Percentiles rank a stretch among this genome's conserved stretches.
These are phyloP conservation scores for Colletotrichum sp. DNA, from an alignment of 2,329 filamentous ascomycete species.

Conservation along the genomic window DNA sequence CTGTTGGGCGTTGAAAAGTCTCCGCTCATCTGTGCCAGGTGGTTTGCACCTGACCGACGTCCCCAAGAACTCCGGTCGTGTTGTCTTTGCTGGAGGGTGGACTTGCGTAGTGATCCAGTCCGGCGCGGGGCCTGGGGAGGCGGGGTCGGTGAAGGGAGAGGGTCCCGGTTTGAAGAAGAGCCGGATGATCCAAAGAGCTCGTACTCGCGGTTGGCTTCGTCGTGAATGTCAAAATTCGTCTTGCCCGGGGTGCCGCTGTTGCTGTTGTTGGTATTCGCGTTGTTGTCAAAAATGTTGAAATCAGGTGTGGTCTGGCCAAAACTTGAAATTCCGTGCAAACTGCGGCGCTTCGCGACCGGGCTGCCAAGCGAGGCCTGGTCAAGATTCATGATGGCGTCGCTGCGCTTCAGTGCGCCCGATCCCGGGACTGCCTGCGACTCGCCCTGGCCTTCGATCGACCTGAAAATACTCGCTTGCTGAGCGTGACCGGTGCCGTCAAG, in stretches of 20 bases:
- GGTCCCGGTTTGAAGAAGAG: constrained; percentile 40
- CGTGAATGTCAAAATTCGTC: constrained; percentile 50
- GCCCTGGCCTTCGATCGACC: constrained; percentile 55
- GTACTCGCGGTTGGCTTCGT: constrained; percentile 53
- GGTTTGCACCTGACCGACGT: constrained; percentile 61
- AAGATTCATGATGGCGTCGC: constrained; percentile 87
- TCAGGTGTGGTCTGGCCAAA: constrained; percentile 58
- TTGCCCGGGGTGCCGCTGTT: constrained; percentile 41
- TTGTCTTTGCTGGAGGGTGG: constrained; percentile 85
- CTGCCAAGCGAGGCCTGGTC: constrained; percentile 81
- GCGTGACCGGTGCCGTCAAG: constrained; percentile 61
- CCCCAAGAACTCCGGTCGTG: constrained; percentile 71
- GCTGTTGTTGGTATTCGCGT: constrained; percentile 44
- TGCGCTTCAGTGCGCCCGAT: constrained; percentile 91
- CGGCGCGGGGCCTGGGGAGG: constrained; percentile 66
- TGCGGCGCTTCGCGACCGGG: constrained; percentile 89
- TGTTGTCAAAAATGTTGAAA: constrained; percentile 79
- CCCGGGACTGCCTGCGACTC: constrained; percentile 43
- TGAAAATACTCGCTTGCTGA: constrained; percentile 51
- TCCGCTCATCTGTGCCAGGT: constrained; percentile 52
- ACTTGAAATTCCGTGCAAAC: constrained; percentile 77
- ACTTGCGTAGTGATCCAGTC: constrained; percentile 81
- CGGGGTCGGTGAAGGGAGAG: constrained; percentile 49
- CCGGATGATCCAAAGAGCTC: constrained; percentile 49
- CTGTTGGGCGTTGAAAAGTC: constrained; percentile 63